Base-by-base conservation (phyloP, 2,329 filamentous ascomycete species). In the Sclerotinia subarctica region DNA sequence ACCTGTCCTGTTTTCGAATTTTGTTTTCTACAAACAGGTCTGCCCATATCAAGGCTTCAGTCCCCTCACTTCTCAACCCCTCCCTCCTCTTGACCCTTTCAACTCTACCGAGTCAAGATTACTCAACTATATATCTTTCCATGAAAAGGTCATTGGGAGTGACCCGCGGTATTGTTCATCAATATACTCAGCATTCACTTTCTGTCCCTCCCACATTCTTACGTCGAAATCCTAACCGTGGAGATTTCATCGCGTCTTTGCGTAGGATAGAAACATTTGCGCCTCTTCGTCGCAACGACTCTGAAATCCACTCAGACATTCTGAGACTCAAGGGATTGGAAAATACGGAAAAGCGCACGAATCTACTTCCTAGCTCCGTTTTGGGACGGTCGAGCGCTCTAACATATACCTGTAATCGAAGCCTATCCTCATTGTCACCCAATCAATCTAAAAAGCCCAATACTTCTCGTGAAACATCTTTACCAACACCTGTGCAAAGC, bases 131-230 rank as follows among this genome's bases (percentile, higher is more conserved):
- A 63, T 32, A 47, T 35, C 29, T 35, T 59, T 60, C 54, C 64
- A 66, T 66, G 64, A 60, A 66, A 59, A 60, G 6, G 11, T 26
- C 64, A 59, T n/a, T 52, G 21, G 54, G n/a, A 52, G n/a, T 44
- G 24, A 15, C 29, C 21, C n/a, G 29, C 35, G 47, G 35, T 42
- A 32, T 38, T 60, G 21, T 51, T 58, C 32, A 29, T 66, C 54
- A 59, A 32, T 53, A 51, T 42, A 47, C 42, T 60, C 46, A 19
- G 19, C 21, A 32, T 60, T 47, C 54, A 42, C 15, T 26, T 17
- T 58, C 53, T 29, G 19, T 42, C 15, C 24, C 42, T 19, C n/a
- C 17, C 11, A 51, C n/a, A 10, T 66, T 42, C 38, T 24, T 26
- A 52, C 46, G 35, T 59, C 64, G n/a, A 26, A 51, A 44, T n/a